Percentiles rank a stretch among this genome's conserved stretches.
Conservation (phyloP, 2,329 filamentous ascomycete genomes). For the Acrocalymma vagum region DNA sequence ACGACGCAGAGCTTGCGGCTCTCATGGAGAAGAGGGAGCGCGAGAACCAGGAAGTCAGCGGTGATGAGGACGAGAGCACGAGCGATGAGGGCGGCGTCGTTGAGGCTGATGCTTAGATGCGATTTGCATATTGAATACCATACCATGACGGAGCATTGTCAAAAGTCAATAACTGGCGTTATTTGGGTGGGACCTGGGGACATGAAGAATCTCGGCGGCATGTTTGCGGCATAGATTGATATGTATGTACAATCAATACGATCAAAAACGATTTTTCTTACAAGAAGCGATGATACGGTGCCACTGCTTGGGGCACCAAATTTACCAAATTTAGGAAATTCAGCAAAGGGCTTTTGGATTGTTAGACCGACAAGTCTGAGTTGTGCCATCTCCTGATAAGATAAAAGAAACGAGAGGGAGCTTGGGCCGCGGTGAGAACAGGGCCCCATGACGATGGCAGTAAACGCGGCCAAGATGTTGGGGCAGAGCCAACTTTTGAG, state of each 20-base stretch:
- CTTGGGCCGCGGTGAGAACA: conserved; percentile 12
- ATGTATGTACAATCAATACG: too few relatives aligned
- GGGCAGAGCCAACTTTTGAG: conserved; percentile 9
- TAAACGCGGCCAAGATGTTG: background rate
- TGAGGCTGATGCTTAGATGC: conserved; percentile 42
- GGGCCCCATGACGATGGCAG: background rate
- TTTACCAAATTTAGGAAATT: too few relatives aligned
- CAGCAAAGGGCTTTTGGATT: too few relatives aligned
- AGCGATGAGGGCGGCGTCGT: conserved; percentile 83
- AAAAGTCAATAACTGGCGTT: conserved; percentile 42
- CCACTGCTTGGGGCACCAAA: too few relatives aligned
- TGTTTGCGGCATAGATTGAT: conserved; percentile 24
- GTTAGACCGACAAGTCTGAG: too few relatives aligned
- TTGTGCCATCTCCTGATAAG: too few relatives aligned
- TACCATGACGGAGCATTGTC: conserved; percentile 24
- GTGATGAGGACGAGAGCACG: conserved; percentile 95
- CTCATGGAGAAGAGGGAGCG: conserved; percentile 99
- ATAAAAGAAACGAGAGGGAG: conserved; percentile 5
- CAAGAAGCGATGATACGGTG: too few relatives aligned
- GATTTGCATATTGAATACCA: conserved; percentile 19
- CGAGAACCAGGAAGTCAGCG: conserved; percentile 97
- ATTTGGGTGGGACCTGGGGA: conserved; percentile 26
- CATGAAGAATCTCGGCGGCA: conserved; percentile 25
- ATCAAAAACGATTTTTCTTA: too few relatives aligned
- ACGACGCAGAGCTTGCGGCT: conserved; percentile 95